A percentile compares a stretch with the other conserved stretches of the same genome.
These are phyloP conservation scores for Eucommia ulmoides DNA, from an alignment of 257 asterid genomes.

Conservation along the genomic window DNA sequence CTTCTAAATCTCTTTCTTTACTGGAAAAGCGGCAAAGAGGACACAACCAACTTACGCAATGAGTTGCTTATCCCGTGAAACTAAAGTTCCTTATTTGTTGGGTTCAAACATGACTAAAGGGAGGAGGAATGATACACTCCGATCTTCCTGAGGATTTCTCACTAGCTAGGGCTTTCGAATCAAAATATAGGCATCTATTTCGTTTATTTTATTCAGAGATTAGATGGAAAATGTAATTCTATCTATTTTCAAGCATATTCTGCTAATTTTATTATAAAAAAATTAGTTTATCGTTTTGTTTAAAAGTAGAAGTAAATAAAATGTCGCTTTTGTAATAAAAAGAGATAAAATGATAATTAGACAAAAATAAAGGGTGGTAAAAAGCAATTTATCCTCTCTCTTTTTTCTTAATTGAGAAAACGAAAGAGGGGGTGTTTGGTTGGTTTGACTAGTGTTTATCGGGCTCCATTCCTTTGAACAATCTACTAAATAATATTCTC, in stretches of 20 bases:
- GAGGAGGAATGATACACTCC: too few species aligned
- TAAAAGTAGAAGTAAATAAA: too few species aligned
- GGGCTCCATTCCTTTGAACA: too few species aligned
- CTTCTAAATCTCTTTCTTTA: too few species aligned
- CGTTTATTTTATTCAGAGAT: background rate
- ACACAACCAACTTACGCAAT: too few species aligned
- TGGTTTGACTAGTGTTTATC: background rate
- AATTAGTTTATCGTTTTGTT: background rate
- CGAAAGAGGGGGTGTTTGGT: background rate
- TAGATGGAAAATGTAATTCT: background rate
- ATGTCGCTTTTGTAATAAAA: background rate
- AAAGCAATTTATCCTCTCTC: background rate
- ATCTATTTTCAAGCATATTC: too few species aligned
- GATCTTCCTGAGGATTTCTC: too few species aligned
- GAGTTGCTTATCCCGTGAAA: too few species aligned
- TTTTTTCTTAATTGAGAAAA: background rate
- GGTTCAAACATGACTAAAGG: too few species aligned
- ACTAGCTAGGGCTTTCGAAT: slow-evolving; percentile 1
- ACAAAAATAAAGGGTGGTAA: background rate
- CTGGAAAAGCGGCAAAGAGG: too few species aligned
- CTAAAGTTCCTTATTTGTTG: too few species aligned
- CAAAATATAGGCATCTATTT: background rate
- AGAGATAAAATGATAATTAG: background rate
- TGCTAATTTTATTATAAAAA: too few species aligned
- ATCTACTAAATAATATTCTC: background rate